These are phyloP conservation scores for Brassica incana DNA, from an alignment of 345 rosid species.

Conservation along the genomic window DNA sequence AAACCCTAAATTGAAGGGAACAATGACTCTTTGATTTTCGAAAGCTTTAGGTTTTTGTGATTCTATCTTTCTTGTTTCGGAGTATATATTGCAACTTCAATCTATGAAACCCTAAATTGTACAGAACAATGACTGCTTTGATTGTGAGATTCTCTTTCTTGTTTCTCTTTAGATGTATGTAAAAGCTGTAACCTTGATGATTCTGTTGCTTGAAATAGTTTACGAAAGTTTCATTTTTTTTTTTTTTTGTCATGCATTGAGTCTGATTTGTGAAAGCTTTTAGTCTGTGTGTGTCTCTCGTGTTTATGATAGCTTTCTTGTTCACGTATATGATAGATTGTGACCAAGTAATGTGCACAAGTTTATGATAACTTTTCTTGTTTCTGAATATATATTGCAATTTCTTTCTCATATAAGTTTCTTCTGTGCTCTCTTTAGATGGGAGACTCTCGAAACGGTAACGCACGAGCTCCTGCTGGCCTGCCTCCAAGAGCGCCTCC, in stretches of 20 bases:
- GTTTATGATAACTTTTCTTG: neutral
- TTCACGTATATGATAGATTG: neutral
- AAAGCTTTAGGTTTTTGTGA: neutral
- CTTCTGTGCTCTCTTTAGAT: conserved; percentile 36
- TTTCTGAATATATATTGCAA: neutral
- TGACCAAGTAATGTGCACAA: neutral
- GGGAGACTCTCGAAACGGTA: conserved; percentile 69
- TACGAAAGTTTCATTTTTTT: neutral
- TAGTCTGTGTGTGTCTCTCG: neutral
- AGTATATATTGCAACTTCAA: too few relatives aligned
- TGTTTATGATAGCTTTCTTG: neutral
- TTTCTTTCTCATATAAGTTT: conserved; percentile 9
- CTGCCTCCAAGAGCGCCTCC: conserved; percentile 31
- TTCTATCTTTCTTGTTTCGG: too few relatives aligned
- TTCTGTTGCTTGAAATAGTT: neutral
- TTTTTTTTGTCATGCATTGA: neutral
- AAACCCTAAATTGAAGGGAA: conserved; percentile 25
- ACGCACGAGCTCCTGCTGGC: conserved; percentile 46
- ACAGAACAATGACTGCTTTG: too few relatives aligned
- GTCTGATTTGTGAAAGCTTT: neutral
- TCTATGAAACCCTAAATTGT: too few relatives aligned
- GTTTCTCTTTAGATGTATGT: neutral
- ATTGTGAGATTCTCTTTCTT: too few relatives aligned
- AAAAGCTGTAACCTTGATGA: neutral
- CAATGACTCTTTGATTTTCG: neutral